Percentiles rank a stretch among this genome's conserved stretches.
Conservation (phyloP, 805 yeast genomes). For the Saccharomycopsis selenospora region DNA sequence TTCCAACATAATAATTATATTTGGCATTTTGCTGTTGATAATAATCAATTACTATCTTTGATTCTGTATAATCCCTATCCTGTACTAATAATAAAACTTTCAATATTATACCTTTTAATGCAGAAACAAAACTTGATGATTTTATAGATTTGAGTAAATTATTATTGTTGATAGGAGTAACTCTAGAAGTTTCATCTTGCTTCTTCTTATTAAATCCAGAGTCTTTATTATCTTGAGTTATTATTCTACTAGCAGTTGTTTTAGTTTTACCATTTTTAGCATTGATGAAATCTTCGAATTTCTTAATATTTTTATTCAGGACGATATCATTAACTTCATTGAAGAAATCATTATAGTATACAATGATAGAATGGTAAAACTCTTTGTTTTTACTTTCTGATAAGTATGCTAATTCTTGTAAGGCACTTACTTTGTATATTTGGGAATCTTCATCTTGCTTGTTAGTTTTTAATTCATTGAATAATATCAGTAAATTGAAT, state of each 20-base stretch:
- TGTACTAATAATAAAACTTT: slow-evolving; percentile 13
- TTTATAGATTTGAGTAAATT: background rate
- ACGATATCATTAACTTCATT: background rate
- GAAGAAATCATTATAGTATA: slow-evolving; percentile 6
- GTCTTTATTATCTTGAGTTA: background rate
- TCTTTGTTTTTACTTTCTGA: slow-evolving; percentile 2
- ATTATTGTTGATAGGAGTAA: background rate
- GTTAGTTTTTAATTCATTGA: slow-evolving; percentile 9
- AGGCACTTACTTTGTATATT: slow-evolving; percentile 8
- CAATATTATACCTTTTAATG: slow-evolving; percentile 3
- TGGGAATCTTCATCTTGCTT: background rate
- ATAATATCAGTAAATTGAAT: slow-evolving; percentile 10
- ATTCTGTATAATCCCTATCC: slow-evolving; percentile 16
- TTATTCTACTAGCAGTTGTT: background rate
- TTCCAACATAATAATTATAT: background rate
- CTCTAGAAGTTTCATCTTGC: background rate
- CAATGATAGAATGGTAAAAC: slow-evolving; percentile 7
- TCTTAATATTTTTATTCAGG: background rate
- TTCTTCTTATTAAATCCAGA: background rate
- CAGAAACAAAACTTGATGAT: background rate
- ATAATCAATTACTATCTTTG: slow-evolving; percentile 7
- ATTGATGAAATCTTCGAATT: background rate
- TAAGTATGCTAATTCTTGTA: slow-evolving; percentile 18
- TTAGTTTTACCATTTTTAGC: background rate
- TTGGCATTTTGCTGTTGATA: background rate